Base-by-base conservation (phyloP, 2,329 filamentous ascomycete genomes). In the Chaetomium sp. region DNA sequence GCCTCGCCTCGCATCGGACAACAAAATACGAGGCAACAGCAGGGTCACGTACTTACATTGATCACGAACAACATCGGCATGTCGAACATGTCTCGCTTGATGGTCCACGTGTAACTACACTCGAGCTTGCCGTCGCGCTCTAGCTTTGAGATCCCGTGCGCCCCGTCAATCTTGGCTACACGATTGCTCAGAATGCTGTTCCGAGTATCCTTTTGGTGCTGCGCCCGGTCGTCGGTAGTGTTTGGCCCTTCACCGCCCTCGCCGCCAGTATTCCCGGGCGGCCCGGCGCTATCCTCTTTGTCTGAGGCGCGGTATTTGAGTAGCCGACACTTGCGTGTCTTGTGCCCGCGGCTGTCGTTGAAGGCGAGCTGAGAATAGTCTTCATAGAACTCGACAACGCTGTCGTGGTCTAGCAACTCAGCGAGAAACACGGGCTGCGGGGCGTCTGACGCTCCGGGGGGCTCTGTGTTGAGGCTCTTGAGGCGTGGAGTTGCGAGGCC, bases 11-110 rank as follows among this genome's bases (percentile, higher is more conserved):
- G 19, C 19, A 27, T 27, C 19, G 19, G 19, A 27, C 37, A 12
- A 38, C 11, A 14, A 6, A n/a, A 42, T 6, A n/a, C 6, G 10
- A 8, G 40, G 11, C n/a, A 35, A 40, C 33, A 27, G 14, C 19
- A 37, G 11, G 12, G 41, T 2, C 12, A 46, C 48, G 35, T 38
- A 86, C 91, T 86, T 71, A 96, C 94, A 75, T 96, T 96, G 77
- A 97, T 92, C 67, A 96, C 89, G 71, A 97, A 95, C 75, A 97
- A 79, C 90, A 96, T 96, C 27, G 94, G 94, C 71, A 97, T 96
- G 74, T 97, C 92, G 74, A 97, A 97, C 42, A 94, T 89, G 71
- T 99, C 94, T 61, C 92, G 81, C 75, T 96, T 96, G 60, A 97
- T 91, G 61, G 89, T 92, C 91, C 92, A 97, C 75, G 89, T 95